phyloP scores from a whole-genome alignment of 129 eudicot genomes.

The Flaveria brownii region DNA sequence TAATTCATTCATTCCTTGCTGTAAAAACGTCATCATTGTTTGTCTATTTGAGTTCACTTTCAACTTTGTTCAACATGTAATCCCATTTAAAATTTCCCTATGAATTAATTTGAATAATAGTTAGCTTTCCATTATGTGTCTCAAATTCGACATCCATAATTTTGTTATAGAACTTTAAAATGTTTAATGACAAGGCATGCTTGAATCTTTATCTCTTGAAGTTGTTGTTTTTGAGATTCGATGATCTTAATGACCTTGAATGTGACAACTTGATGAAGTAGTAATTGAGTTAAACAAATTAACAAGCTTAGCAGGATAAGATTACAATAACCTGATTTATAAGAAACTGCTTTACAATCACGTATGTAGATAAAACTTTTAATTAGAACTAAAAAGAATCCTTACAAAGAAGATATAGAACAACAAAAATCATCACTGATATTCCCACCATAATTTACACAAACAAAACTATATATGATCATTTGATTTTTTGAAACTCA shows the following conservation, averaged over 20 bases:
- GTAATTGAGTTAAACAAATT: too few species aligned
- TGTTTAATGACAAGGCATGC: background rate
- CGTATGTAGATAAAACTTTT: background rate
- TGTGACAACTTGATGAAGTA: too few species aligned
- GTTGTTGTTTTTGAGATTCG: too few species aligned
- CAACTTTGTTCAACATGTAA: background rate
- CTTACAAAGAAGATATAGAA: too few species aligned
- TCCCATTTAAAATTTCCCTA: background rate
- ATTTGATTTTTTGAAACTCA: too few species aligned
- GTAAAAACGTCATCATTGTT: background rate
- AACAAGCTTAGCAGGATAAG: too few species aligned
- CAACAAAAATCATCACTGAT: too few species aligned
- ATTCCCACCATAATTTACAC: too few species aligned
- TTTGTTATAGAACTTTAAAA: background rate
- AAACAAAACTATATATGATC: too few species aligned
- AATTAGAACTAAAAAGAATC: background rate
- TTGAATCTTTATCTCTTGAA: background rate
- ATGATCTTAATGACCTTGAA: too few species aligned
- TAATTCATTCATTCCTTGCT: constrained; percentile 20
- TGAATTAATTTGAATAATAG: background rate
- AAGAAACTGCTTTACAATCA: background rate
- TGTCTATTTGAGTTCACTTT: background rate
- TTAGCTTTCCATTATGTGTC: background rate
- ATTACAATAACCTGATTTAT: too few species aligned
- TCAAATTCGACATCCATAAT: background rate